Conservation (phyloP, 305 asterid genomes). For the Ruellia speciosa region DNA sequence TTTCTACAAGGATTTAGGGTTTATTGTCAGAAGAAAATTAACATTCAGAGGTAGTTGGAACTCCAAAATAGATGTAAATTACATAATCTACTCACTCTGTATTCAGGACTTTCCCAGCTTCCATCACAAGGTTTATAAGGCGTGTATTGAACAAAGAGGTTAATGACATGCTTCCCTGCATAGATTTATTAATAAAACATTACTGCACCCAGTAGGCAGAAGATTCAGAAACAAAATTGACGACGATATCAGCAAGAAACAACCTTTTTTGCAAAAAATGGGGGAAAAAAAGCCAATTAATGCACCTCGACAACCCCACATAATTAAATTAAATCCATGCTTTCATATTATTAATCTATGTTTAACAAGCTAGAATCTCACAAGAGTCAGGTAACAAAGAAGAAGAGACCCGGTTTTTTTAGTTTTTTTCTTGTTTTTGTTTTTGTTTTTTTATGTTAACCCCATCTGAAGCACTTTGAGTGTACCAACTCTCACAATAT, state of each 20-base stretch:
- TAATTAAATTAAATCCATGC: background rate
- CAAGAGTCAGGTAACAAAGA: too few relatives aligned
- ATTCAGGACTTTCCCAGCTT: constrained; percentile 82
- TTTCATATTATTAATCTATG: too few relatives aligned
- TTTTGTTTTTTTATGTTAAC: background rate
- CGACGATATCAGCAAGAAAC: background rate
- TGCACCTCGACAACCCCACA: background rate
- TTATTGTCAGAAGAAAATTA: background rate
- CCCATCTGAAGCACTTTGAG: background rate
- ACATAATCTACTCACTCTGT: constrained; percentile 54
- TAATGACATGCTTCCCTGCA: constrained; percentile 80
- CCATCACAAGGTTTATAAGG: constrained; percentile 88
- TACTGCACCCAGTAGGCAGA: constrained; percentile 5
- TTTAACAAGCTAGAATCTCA: too few relatives aligned
- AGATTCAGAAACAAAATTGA: constrained; percentile 2
- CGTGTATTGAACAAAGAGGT: constrained; percentile 86
- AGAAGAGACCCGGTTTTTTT: background rate
- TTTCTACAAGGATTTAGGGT: constrained; percentile 28
- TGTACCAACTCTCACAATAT: background rate
- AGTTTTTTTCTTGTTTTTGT: too few relatives aligned
- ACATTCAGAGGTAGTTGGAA: too few relatives aligned
- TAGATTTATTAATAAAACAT: constrained; percentile 18
- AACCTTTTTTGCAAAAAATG: background rate
- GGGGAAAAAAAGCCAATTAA: background rate
- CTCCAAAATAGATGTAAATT: background rate